phyloP scores from a whole-genome alignment of 805 yeast species.

The Pichia membranifaciens region DNA sequence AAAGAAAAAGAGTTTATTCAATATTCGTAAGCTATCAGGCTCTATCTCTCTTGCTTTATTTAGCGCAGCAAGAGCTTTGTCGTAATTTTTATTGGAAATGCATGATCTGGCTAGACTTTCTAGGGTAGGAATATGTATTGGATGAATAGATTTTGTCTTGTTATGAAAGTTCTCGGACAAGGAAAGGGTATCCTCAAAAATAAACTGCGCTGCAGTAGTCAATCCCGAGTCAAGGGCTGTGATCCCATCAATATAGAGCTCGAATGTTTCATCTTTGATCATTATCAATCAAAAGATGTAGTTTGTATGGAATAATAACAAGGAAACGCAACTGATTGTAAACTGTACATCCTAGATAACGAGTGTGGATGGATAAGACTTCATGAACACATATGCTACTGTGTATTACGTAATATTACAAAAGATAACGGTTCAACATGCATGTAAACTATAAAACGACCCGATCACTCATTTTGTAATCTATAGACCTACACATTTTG shows the following conservation, averaged over 20 bases:
- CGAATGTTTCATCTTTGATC: slow-evolving; percentile 1
- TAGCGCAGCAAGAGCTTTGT: not conserved
- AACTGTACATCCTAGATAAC: no score
- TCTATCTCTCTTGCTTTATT: slow-evolving; percentile 7
- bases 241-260: not conserved
- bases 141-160: not conserved
- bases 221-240: slow-evolving; percentile 6
- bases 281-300: not conserved
- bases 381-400: no score
- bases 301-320: no score
- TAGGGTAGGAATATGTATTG: slow-evolving; percentile 3
- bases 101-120: slow-evolving; percentile 6
- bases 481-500: not conserved
- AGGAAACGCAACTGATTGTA: no score
- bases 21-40: slow-evolving; percentile 5
- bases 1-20: slow-evolving; percentile 5
- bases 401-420: no score
- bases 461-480: slow-evolving; percentile 9
- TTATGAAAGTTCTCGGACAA: not conserved
- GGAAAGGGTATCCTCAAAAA: not conserved
- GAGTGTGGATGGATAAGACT: no score
- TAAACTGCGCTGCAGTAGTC: not conserved
- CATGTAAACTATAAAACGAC: not conserved
- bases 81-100: not conserved
- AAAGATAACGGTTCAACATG: no score